Percentiles rank a stretch among this genome's conserved stretches.
These are phyloP conservation scores for Houttuynia cordata DNA, from an alignment of 164 flowering plant species.

Conservation along the genomic window DNA sequence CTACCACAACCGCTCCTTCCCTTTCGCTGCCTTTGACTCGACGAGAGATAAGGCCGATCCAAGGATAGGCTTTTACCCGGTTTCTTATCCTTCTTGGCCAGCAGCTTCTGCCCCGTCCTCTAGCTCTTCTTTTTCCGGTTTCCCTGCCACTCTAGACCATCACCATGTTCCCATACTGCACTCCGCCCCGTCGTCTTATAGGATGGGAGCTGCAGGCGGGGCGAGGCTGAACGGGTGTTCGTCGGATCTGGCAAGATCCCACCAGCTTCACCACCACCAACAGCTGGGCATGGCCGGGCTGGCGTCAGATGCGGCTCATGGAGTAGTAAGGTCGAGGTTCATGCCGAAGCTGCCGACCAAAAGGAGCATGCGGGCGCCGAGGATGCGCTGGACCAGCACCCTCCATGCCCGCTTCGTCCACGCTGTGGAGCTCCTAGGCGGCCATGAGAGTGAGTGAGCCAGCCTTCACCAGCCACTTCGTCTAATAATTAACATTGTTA, in stretches of 20 bases:
- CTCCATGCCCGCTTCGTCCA: slow-evolving; percentile 65
- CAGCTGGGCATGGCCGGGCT: slow-evolving; percentile 18
- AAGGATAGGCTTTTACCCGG: slow-evolving; percentile 24
- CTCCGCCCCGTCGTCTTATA: slow-evolving; percentile 14
- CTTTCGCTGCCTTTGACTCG: slow-evolving; percentile 26
- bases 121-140: slow-evolving; percentile 2
- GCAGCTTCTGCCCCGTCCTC: slow-evolving; percentile 2
- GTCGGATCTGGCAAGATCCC: slow-evolving; percentile 20
- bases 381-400: slow-evolving; percentile 70
- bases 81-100: slow-evolving; percentile 14
- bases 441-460: slow-evolving; percentile 55
- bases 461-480: not conserved
- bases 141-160: not conserved
- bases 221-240: slow-evolving; percentile 29
- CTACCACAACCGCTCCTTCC: slow-evolving; percentile 43
- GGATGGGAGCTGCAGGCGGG: slow-evolving; percentile 13
- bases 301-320: slow-evolving; percentile 17
- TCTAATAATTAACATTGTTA: too few species aligned
- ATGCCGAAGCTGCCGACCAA: slow-evolving; percentile 38
- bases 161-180: slow-evolving; percentile 24
- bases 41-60: slow-evolving; percentile 19
- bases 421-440: slow-evolving; percentile 71
- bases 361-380: slow-evolving; percentile 57
- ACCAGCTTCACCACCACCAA: slow-evolving; percentile 20
- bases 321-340: slow-evolving; percentile 42